These are phyloP conservation scores for Primulina eburnea DNA, from an alignment of 257 asterid genomes.

Conservation along the genomic window DNA sequence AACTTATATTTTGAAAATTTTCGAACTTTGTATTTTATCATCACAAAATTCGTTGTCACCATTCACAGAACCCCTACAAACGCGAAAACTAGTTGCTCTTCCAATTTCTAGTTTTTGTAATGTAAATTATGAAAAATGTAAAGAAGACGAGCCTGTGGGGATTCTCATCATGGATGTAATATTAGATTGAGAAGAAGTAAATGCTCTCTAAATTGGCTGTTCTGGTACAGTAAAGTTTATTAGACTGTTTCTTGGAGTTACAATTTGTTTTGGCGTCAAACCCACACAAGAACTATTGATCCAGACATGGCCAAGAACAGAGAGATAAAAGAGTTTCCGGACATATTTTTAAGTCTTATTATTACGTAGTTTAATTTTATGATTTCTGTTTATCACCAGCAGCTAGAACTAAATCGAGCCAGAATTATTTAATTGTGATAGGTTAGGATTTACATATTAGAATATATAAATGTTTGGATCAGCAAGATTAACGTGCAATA, in stretches of 20 bases:
- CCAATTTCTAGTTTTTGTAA: too few species aligned
- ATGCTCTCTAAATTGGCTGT: neutral
- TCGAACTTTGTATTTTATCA: neutral
- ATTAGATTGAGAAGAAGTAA: too few species aligned
- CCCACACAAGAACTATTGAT: neutral
- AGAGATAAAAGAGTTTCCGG: neutral
- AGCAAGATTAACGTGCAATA: conserved; percentile 30
- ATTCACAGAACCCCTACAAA: neutral
- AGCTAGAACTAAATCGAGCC: neutral
- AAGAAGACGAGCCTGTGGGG: neutral
- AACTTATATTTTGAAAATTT: too few species aligned
- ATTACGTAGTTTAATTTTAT: too few species aligned
- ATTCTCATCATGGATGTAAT: too few species aligned
- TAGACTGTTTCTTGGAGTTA: neutral
- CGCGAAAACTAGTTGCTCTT: neutral
- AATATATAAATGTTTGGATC: conserved; percentile 1
- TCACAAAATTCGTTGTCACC: neutral
- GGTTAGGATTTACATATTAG: too few species aligned
- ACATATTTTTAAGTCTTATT: too few species aligned
- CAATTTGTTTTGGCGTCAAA: too few species aligned
- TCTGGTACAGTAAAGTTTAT: neutral
- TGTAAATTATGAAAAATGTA: neutral
- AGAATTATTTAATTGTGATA: neutral
- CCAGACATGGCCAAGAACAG: neutral
- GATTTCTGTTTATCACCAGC: neutral